Evolutionary conservation across 805 yeast genomes (phyloP), one percentile per base, ranked within the genome.

Genomic region (Saccharomycopsis amapae): DNA sequence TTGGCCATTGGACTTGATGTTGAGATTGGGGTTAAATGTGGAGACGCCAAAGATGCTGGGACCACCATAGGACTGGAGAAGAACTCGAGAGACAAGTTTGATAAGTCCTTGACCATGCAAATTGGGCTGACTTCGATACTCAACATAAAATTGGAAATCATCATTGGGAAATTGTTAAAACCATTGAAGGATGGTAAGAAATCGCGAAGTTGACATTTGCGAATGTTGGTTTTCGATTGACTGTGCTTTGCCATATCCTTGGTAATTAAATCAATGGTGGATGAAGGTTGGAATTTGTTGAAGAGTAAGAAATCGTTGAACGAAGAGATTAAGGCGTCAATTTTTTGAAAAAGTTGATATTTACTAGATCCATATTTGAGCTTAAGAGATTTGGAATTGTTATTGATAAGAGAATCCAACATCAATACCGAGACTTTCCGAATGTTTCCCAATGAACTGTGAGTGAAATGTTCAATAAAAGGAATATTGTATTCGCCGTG

Each of bases 71-170:
- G 32, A 13, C 32, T 13, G 32, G n/a, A 28, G 32, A 28, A 28
- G 13, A n/a, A n/a, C n/a, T n/a, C n/a, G n/a, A n/a, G n/a, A n/a
- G n/a, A n/a, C n/a, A n/a, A n/a, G 30, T 26, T 26, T 26, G 30
- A 31, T 31, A 9, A 7, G 15, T 31, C 34, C 5, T 7, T 31
- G 19, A 24, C 31, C 5, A 9, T 17, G 15, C 6, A 9, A 13
- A 17, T 23, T n/a, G 46, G 35, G 4, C 25, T 5, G 12, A 5
- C 5, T 12, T 44, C 49, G 28, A 44, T 22, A 9, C 51, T 49
- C 12, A 48, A 19, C 13, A 43, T 39, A 25, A 37, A 48, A 23
- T 37, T 48, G 17, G 51, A 26, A 40, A 48, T 18, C 6, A 35
- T 22, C 3, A 28, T 19, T 15, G 40, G 23, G 33, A 18, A 36